Percentiles rank a stretch among this genome's conserved stretches.
Conservation (phyloP, 163 green algal species). For the Scenedesmus sp. region DNA sequence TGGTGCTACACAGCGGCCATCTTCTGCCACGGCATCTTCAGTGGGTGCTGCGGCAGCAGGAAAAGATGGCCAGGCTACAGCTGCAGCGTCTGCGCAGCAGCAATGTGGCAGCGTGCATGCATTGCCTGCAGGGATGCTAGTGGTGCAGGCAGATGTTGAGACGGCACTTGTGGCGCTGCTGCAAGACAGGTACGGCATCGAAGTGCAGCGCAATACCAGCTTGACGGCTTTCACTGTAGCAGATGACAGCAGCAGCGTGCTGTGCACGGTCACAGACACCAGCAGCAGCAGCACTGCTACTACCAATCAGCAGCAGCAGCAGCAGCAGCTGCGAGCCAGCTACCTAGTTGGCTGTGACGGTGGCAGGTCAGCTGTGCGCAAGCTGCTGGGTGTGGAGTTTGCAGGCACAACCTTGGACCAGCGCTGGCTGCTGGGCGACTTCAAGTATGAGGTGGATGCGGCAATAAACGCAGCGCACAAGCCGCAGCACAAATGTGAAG, state of each 20-base stretch:
- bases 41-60: too few species aligned
- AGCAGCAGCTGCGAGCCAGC: neutral
- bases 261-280: neutral
- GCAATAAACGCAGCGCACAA: conserved; percentile 12
- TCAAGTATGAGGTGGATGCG: neutral
- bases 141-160: neutral
- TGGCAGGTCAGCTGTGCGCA: conserved; percentile 27
- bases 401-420: conserved; percentile 7
- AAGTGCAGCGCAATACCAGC: conserved; percentile 28
- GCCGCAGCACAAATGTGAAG: neutral
- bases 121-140: neutral
- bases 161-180: neutral
- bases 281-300: neutral
- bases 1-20: neutral
- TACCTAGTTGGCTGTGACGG: conserved; percentile 37
- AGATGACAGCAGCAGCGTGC: neutral
- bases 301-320: too few species aligned
- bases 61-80: neutral
- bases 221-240: conserved; percentile 2
- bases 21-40: neutral
- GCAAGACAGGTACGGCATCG: neutral
- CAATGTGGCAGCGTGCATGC: neutral
- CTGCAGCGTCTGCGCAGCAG: neutral
- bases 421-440: conserved; percentile 37
- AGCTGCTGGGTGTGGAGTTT: conserved; percentile 24